Base-by-base conservation (phyloP, 176 grass and related monocot genomes). In the Poa pratensis region DNA sequence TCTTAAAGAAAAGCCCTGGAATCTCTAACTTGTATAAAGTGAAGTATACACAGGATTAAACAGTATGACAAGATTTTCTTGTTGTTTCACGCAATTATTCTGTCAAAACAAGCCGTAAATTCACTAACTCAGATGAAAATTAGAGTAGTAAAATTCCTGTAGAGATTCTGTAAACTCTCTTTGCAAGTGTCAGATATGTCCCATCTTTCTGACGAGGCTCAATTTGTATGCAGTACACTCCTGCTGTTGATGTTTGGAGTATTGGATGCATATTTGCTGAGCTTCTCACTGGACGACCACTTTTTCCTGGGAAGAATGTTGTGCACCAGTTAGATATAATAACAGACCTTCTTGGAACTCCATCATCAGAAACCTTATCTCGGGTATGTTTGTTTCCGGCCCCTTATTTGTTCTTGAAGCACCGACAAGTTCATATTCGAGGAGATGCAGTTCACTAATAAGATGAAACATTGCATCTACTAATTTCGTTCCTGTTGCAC, bases 221-320 rank as follows among this genome's bases (percentile, higher is more conserved):
- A 60, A 58, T 80, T 61, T 84, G 7, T 50, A 34, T 85, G 42
- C 87, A 98, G 96, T 98, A 98, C 61, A 98, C 96, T 48, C 96
- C 96, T 63, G 96, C 85, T 59, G 90, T 98, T 88, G 92, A 94
- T 94, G 92, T 94, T 77, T 94, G 92, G 92, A 94, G 92, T 84
- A 94, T 94, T 66, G 92, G 92, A 54, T 94, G 92, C 80, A 92
- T 94, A 85, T 94, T 94, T 20, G 85, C 92, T 32, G 92, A 94
- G 85, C 83, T 94, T 87, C 86, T 94, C 62, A 88, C 87, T 45
- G 92, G 92, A 72, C 89, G 81, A 20, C 90, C 92, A 60, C 17
- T 94, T 20, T 90, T 94, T 82, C 92, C 90, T 73, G 92, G 90
- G 68, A 94, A 86, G 80, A 92, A 94, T 86, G 90, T 94, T 4